phyloP scores from a whole-genome alignment of 257 asterid species.

The Ophiorrhiza pumila region DNA sequence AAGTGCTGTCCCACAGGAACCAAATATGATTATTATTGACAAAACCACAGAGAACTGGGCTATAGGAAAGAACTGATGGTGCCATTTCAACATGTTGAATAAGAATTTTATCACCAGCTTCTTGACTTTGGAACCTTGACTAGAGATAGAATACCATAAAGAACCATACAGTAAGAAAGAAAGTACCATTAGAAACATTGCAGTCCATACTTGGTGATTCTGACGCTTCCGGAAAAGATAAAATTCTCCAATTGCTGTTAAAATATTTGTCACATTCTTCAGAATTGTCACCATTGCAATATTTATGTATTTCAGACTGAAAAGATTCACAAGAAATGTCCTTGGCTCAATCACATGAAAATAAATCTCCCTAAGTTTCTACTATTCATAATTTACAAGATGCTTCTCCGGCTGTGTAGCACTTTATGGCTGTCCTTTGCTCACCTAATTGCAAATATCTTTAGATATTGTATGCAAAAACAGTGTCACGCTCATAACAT shows the following conservation, averaged over 20 bases:
- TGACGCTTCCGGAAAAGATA: constrained; percentile 49
- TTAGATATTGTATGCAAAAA: neutral
- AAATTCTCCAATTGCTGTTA: constrained; percentile 46
- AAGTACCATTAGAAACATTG: constrained; percentile 51
- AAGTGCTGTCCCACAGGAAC: neutral
- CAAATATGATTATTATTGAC: neutral
- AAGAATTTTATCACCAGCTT: neutral
- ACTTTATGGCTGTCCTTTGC: neutral
- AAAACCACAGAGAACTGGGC: neutral
- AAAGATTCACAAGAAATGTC: constrained; percentile 28
- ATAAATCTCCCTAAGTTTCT: neutral
- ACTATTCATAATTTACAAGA: neutral
- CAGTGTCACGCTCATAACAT: constrained; percentile 2
- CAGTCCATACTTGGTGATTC: constrained; percentile 51
- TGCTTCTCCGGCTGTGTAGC: constrained; percentile 3
- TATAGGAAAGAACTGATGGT: neutral
- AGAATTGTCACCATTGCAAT: constrained; percentile 56
- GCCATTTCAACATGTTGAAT: neutral
- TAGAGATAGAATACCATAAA: neutral
- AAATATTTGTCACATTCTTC: constrained; percentile 53
- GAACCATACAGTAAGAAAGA: neutral
- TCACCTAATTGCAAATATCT: neutral
- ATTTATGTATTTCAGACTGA: constrained; percentile 51
- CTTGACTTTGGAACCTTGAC: neutral
- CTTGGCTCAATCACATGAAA: constrained; percentile 9